Base-by-base conservation (phyloP, 2,329 filamentous ascomycete genomes). In the Hypoxylon sp. region DNA sequence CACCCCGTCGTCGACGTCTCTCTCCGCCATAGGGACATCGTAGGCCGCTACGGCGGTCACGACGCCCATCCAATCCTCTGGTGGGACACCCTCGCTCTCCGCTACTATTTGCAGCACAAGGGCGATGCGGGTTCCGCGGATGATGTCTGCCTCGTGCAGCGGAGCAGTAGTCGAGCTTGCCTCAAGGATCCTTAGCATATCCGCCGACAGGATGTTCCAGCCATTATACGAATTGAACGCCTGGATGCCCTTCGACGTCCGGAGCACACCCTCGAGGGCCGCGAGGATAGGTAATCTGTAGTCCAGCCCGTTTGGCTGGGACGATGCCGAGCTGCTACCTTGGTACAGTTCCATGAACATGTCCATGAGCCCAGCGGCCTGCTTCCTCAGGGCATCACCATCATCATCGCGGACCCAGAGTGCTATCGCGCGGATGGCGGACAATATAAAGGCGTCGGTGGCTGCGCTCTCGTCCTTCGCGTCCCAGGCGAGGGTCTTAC, bases 341-440 rank as follows among this genome's bases (percentile, higher is more conserved):
- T 79, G 79, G 74, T 91, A 91, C 0, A 91, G 78, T 11, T 89
- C 87, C 54, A 90, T 73, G 30, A 91, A 80, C 80, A 91, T 84
- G 68, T 91, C 89, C 64, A 82, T 83, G 51, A 91, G 76, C 0
- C 87, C 88, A 0, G 83, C 81, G 9, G 83, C 84, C 70, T 89
- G 85, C 50, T 80, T 83, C 9, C 87, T 79, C 38, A 91, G 72
- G 6, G 79, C 76, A 12, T 87, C 84, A 40, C 87, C 87, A 40
- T 91, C 89, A 60, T 92, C 89, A 66, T 92, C 89, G 6, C 87
- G 81, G n/a, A 91, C 78, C 90, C 90, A 92, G 16, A 91, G 81
- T 0, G 87, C 83, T 28, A 91, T 72, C 0, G 85, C 79, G 45
- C 87, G 79, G 20, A 91, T 76, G 0, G 85, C 83, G 2, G 89